Evolutionary conservation across 371 early-diverging fungal species (phyloP), one percentile per base, ranked within the genome.

Genomic region (Mucor sp.): DNA sequence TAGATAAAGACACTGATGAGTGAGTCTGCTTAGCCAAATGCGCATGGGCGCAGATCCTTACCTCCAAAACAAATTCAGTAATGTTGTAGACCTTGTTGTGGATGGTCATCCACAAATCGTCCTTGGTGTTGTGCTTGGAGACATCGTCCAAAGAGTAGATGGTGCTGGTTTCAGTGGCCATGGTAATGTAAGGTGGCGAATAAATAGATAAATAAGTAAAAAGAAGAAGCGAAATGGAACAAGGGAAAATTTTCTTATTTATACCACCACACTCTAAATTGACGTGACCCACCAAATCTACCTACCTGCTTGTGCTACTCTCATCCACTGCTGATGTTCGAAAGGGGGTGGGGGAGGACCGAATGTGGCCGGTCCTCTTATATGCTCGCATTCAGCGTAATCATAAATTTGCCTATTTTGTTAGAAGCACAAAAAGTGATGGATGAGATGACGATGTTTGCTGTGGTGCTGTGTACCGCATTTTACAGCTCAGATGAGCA

Each of bases 51-150:
- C 8, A 14, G 37, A 14, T 37, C 14, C 63, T 72, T 78, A 90
- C 89, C 74, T 91, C 90, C 65, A 87, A 84, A 35, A 93, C 74
- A 72, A 94, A 96, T 37, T 87, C 78, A 41, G 95, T 90, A 60
- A 91, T 76, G 79, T 96, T 89, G 81, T 94, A 96, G 53, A 93
- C 95, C 68, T 92, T 91, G 66, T 92, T 92, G 68, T 90, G 87
- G 70, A 95, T 81, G 67, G 88, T 82, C 62, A 94, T 83, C 91
- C 87, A 87, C 61, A 90, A 77, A 74, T 90, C 82, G 23, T 67
- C 68, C 69, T 81, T 77, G 73, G 83, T 65, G 66, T 75, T 75
- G 84, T 93, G 88, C 58, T 79, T 70, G 11, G 87, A 65, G 58
- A 93, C 85, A 57, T 91, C 87, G 27, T 81, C 85, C 63, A 69